Evolutionary conservation across 148 eudicot species (phyloP).

Genomic region (Nepenthes gracilis): DNA sequence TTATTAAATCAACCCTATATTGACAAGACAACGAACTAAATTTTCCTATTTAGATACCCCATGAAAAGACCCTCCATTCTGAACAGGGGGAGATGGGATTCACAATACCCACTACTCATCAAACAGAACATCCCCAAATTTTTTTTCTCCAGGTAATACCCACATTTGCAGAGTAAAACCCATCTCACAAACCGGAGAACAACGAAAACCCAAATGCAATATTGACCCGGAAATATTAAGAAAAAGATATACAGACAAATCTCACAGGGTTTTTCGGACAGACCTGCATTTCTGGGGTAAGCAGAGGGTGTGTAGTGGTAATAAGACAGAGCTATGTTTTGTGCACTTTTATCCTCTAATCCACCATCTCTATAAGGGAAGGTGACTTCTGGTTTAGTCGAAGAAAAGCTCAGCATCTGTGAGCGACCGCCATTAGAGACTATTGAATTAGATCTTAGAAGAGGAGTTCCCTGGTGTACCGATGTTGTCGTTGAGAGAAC

Average conservation of each 20-base stretch:
- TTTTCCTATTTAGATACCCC: no score
- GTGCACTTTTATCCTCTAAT: neutral
- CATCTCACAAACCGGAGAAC: neutral
- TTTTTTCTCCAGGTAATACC: no score
- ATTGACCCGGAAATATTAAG: neutral
- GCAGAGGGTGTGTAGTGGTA: slow-evolving; percentile 1
- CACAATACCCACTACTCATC: no score
- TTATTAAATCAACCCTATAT: no score
- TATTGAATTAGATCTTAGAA: slow-evolving; percentile 6
- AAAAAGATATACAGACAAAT: neutral
- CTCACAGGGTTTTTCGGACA: neutral
- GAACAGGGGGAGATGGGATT: no score
- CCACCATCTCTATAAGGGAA: slow-evolving; percentile 1
- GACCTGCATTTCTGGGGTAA: slow-evolving; percentile 11
- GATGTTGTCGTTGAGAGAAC: slow-evolving; percentile 1
- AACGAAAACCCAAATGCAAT: neutral
- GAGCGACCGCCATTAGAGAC: neutral
- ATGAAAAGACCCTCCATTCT: no score
- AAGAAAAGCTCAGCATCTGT: slow-evolving; percentile 11
- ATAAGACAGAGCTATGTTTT: slow-evolving; percentile 7
- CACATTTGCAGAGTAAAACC: no score
- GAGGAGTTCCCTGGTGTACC: neutral
- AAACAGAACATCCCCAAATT: no score
- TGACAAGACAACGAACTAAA: no score
- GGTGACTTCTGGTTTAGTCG: slow-evolving; percentile 5